phyloP scores from a whole-genome alignment of 2,329 filamentous ascomycete genomes.

The Aspergillus fumigatus region DNA sequence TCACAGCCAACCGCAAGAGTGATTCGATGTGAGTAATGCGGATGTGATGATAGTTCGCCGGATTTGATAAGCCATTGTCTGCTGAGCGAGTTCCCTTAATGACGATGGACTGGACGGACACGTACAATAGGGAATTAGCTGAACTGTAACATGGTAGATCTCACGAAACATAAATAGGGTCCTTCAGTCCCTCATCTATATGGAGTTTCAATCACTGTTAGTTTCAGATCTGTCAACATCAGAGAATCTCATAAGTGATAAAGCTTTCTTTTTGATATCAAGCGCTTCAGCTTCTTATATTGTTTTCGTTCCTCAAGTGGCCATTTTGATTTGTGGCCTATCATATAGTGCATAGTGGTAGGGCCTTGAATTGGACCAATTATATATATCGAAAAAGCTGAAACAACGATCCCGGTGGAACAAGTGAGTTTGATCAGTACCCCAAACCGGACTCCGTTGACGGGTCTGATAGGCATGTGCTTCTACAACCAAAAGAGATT shows the following conservation, averaged over 20 bases:
- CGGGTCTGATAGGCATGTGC: slow-evolving; percentile 63
- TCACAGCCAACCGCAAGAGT: slow-evolving; percentile 32
- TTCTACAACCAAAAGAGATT: slow-evolving; percentile 91
- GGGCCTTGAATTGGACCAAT: slow-evolving; percentile 28
- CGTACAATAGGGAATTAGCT: slow-evolving; percentile 15
- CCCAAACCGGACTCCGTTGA: slow-evolving; percentile 24
- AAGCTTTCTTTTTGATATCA: slow-evolving; percentile 13
- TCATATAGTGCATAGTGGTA: slow-evolving; percentile 27
- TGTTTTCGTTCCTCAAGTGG: slow-evolving; percentile 16
- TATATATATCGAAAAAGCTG: slow-evolving; percentile 24
- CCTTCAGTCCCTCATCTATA: slow-evolving; percentile 23
- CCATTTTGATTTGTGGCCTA: slow-evolving; percentile 28
- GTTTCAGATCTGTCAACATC: slow-evolving; percentile 29
- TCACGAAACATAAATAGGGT: slow-evolving; percentile 40
- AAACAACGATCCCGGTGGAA: slow-evolving; percentile 28
- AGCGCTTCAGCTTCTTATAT: slow-evolving; percentile 22
- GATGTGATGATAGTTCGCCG: slow-evolving; percentile 26
- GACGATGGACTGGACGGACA: slow-evolving; percentile 18
- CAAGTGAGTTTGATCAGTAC: slow-evolving; percentile 31
- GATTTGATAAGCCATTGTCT: slow-evolving; percentile 31
- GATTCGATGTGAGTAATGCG: slow-evolving; percentile 24
- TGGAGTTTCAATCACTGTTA: slow-evolving; percentile 24
- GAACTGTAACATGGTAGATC: slow-evolving; percentile 22
- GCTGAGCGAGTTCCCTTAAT: slow-evolving; percentile 27
- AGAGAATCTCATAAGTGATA: slow-evolving; percentile 18